A percentile compares a stretch with the other conserved stretches of the same genome.
phyloP scores from a whole-genome alignment of 768 basidiomycete species.

The Kwoniella newhampshirensis region DNA sequence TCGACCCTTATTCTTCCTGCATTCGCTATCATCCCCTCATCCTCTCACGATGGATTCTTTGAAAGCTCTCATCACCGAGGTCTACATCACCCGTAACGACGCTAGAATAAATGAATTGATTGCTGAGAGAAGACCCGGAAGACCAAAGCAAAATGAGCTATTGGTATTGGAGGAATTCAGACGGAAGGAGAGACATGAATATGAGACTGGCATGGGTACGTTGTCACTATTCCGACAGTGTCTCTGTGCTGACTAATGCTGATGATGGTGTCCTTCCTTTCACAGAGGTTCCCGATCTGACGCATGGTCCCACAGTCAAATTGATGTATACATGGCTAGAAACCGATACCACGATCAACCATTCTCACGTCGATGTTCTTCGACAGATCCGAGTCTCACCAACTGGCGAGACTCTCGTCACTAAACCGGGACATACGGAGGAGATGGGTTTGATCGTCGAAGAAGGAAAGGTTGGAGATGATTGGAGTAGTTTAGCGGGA shows the following conservation, averaged over 20 bases:
- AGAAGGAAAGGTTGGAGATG: conserved; percentile 23
- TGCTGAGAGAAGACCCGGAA: conserved; percentile 45
- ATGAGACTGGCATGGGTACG: conserved; percentile 51
- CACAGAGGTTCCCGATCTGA: conserved; percentile 52
- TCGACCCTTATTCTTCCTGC: conserved; percentile 51
- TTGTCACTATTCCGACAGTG: not conserved
- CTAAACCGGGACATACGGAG: conserved; percentile 17
- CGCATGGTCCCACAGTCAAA: conserved; percentile 42
- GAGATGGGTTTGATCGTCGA: conserved; percentile 30
- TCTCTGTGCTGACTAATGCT: not conserved
- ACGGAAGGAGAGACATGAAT: conserved; percentile 45
- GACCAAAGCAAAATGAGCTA: conserved; percentile 49
- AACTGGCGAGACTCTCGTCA: conserved; percentile 23
- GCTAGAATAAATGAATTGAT: conserved; percentile 38
- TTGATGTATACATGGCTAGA: conserved; percentile 47
- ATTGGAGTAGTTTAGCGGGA: conserved; percentile 29
- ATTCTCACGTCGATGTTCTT: conserved; percentile 43
- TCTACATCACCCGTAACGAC: conserved; percentile 51
- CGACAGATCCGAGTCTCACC: conserved; percentile 34
- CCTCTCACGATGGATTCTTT: conserved; percentile 43
- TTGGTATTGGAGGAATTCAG: conserved; percentile 48
- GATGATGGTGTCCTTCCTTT: not conserved
- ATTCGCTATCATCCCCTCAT: conserved; percentile 43
- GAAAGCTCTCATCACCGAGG: conserved; percentile 41
- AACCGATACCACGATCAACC: conserved; percentile 31